Percentiles rank a stretch among this genome's conserved stretches.
phyloP scores from a whole-genome alignment of 495 filamentous ascomycete species.

The Cercophora sp. region DNA sequence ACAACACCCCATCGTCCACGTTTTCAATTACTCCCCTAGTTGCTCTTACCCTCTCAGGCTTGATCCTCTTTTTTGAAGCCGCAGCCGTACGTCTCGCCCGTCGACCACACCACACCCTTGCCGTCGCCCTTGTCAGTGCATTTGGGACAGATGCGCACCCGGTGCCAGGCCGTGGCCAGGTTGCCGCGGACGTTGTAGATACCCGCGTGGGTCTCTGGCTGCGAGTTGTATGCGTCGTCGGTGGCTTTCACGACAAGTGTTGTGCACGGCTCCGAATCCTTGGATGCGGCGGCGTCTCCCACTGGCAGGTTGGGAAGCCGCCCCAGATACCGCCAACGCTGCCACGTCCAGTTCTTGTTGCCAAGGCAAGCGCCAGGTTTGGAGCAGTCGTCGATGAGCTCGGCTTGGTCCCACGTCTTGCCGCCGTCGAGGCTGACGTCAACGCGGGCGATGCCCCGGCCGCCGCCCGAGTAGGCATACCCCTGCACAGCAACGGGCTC shows the following conservation, averaged over 20 bases:
- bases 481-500: conserved; percentile 45
- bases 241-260: conserved; percentile 54
- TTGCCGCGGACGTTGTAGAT: conserved; percentile 56
- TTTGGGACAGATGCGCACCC: conserved; percentile 33
- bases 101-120: conserved; percentile 20
- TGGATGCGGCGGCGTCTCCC: background rate
- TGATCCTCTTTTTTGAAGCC: conserved; percentile 27
- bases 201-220: conserved; percentile 47
- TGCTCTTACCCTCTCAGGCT: conserved; percentile 13
- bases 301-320: conserved; percentile 12
- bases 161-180: conserved; percentile 54
- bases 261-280: conserved; percentile 24
- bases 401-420: conserved; percentile 49
- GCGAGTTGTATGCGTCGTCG: conserved; percentile 55
- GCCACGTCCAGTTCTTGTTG: conserved; percentile 53
- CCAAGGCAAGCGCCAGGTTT: conserved; percentile 23
- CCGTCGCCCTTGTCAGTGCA: conserved; percentile 12
- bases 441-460: conserved; percentile 50
- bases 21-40: background rate
- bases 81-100: conserved; percentile 27
- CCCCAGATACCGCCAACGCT: conserved; percentile 44
- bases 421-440: conserved; percentile 56
- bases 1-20: background rate
- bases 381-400: conserved; percentile 41
- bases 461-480: conserved; percentile 59